A percentile compares a stretch with the other conserved stretches of the same genome.
Conservation (phyloP, 352 stramenopile species). For the Aphanomyces stellatus region DNA sequence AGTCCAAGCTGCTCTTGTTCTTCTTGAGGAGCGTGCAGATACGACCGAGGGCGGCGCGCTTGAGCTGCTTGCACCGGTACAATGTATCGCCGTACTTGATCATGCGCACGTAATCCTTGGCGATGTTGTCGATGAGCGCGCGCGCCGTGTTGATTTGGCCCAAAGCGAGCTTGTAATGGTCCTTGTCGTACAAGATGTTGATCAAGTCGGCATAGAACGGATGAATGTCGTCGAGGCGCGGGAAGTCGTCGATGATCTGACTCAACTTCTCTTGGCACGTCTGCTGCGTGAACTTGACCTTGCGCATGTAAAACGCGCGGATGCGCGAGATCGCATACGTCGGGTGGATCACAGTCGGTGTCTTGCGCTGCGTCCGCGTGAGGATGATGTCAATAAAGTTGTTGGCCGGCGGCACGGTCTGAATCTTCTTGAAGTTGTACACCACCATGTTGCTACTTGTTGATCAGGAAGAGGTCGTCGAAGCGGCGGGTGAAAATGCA, state of each 20-base stretch:
- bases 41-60: slow-evolving; percentile 96
- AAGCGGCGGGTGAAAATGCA: not conserved
- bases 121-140: slow-evolving; percentile 95
- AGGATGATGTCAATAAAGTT: slow-evolving; percentile 99
- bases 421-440: slow-evolving; percentile 99
- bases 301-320: slow-evolving; percentile 95
- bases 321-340: slow-evolving; percentile 97
- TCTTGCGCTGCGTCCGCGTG: slow-evolving; percentile 98
- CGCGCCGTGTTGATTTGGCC: slow-evolving; percentile 99
- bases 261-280: slow-evolving; percentile 97
- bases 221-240: slow-evolving; percentile 95
- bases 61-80: slow-evolving; percentile 99
- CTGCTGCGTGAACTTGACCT: slow-evolving; percentile 99
- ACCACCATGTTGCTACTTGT: slow-evolving; percentile 96
- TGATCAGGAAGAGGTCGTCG: not conserved
- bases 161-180: slow-evolving; percentile 99
- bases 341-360: slow-evolving; percentile 98
- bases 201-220: slow-evolving; percentile 99
- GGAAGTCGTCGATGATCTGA: slow-evolving; percentile 98
- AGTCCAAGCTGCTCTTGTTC: slow-evolving; percentile 97
- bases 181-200: slow-evolving; percentile 99
- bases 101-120: slow-evolving; percentile 98
- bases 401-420: slow-evolving; percentile 91
- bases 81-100: slow-evolving; percentile 99
- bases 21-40: slow-evolving; percentile 99